Conservation (phyloP, 768 basidiomycete genomes). For the Obba rivulosa region DNA sequence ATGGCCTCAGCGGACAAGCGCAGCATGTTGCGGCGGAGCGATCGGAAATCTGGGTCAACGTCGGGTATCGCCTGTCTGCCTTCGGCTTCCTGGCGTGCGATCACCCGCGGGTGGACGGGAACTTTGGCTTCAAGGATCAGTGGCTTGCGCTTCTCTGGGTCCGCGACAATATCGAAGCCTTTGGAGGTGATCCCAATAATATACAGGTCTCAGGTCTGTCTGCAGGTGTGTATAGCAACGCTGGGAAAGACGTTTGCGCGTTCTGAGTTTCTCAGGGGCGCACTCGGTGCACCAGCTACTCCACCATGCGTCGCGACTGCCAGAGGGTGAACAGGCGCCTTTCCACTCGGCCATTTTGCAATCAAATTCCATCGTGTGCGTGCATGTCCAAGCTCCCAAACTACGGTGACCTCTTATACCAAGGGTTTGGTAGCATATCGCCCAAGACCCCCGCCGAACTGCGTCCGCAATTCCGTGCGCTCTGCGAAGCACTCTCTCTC, state of each 20-base stretch:
- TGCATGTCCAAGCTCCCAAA: not conserved
- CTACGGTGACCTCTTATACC: not conserved
- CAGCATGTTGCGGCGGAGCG: slow-evolving; percentile 62
- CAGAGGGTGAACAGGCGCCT: slow-evolving; percentile 50
- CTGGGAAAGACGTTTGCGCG: not conserved
- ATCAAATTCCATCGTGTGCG: slow-evolving; percentile 71
- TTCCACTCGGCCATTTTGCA: slow-evolving; percentile 64
- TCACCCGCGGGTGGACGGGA: slow-evolving; percentile 55
- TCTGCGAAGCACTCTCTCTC: slow-evolving; percentile 51
- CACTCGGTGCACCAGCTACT: slow-evolving; percentile 74
- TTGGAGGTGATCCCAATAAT: slow-evolving; percentile 63
- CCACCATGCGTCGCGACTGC: slow-evolving; percentile 62
- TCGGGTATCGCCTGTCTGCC: slow-evolving; percentile 71
- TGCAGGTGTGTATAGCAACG: slow-evolving; percentile 41
- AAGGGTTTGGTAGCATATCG: slow-evolving; percentile 24
- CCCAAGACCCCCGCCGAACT: slow-evolving; percentile 59
- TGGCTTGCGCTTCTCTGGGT: slow-evolving; percentile 77
- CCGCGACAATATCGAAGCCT: slow-evolving; percentile 55
- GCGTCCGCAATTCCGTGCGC: slow-evolving; percentile 55
- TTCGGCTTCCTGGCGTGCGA: slow-evolving; percentile 74
- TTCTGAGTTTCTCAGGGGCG: slow-evolving; percentile 41
- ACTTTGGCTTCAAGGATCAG: slow-evolving; percentile 83
- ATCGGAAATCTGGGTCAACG: slow-evolving; percentile 69
- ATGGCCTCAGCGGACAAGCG: slow-evolving; percentile 52
- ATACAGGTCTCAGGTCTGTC: slow-evolving; percentile 67